Percentiles rank a stretch among this genome's conserved stretches.
Evolutionary conservation across 768 basidiomycete genomes (phyloP).

Genomic region (Kwoniella dejecticola): DNA sequence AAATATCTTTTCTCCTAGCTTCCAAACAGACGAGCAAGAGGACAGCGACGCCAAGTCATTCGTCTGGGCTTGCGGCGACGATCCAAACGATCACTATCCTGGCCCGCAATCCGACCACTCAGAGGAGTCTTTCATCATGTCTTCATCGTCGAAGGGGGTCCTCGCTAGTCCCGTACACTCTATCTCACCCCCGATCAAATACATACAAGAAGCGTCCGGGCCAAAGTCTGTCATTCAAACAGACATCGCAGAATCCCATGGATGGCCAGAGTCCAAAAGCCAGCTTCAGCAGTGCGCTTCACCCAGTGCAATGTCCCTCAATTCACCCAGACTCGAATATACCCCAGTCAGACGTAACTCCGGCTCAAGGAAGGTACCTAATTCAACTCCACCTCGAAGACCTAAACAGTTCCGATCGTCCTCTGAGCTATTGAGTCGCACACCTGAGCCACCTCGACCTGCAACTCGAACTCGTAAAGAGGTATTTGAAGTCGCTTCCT

Average conservation of each 20-base stretch:
- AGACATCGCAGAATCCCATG: conserved; percentile 20
- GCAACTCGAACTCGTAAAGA: conserved; percentile 27
- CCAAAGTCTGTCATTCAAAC: conserved; percentile 6
- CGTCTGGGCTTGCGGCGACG: conserved; percentile 23
- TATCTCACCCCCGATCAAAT: conserved; percentile 3
- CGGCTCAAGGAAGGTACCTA: conserved; percentile 15
- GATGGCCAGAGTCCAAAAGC: conserved; percentile 20
- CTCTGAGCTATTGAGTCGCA: conserved; percentile 28
- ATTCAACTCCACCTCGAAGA: conserved; percentile 30
- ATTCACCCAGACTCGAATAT: conserved; percentile 3
- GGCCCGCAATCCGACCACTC: background rate
- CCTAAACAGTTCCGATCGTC: conserved; percentile 23
- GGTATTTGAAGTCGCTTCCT: conserved; percentile 41
- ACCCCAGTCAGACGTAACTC: conserved; percentile 16
- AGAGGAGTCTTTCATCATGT: conserved; percentile 17
- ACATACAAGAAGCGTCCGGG: background rate
- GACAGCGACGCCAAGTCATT: conserved; percentile 5
- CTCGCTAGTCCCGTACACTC: conserved; percentile 7
- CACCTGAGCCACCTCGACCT: conserved; percentile 34
- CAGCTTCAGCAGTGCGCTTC: background rate
- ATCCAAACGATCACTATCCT: background rate
- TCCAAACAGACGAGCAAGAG: background rate
- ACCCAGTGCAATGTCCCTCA: background rate
- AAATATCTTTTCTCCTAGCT: conserved; percentile 12
- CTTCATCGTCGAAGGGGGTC: conserved; percentile 10